Evolutionary conservation across 2,329 filamentous ascomycete genomes (phyloP), one percentile per base, ranked within the genome.

Genomic region (Pseudodiploospora longispora): DNA sequence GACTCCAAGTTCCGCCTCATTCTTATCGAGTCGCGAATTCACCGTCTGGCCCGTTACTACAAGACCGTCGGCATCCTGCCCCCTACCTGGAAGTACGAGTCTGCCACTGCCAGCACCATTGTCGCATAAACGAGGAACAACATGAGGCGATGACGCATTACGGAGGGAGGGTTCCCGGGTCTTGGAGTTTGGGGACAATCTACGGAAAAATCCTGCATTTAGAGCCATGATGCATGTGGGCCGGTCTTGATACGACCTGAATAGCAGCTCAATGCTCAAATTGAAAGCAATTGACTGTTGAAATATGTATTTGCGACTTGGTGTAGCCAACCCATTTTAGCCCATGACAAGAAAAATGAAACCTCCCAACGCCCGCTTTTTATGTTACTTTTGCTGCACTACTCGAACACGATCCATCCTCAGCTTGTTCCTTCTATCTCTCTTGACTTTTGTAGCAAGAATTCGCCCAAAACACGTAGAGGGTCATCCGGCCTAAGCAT

Each of bases 1-100:
- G 93, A 98, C 82, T 87, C 85, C 80, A 98, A 98, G 82, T 98
- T 98, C 87, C 91, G 93, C 69, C 87, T 98, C 58, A 98, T 98
- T 91, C 86, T 98, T 63, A 95, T 98, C 76, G 93, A 98, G 82
- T 97, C 93, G 70, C 88, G 94, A 76, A 97, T 98, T 75, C 93
- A 98, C 86, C 91, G 93, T 78, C 86, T 98, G 60, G 93, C 89
- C 68, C 86, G 93, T 62, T 97, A 97, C 86, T 98, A 97, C 87
- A 97, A 96, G 87, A 91, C 89, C 70, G 91, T 83, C 66, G 80
- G 80, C 69, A 78, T 83, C 64, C 77, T 84, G 52, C 79, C 91
- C 65, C 91, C 91, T 60, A 97, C 87, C 76, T 97, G 91, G 91
- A 90, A 87, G 78, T 97, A 97, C 82, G 91, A 97, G 86, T 87